Evolutionary conservation across 148 eudicot species (phyloP), one percentile per base, ranked within the genome.

Genomic region (Persicaria maculosa): DNA sequence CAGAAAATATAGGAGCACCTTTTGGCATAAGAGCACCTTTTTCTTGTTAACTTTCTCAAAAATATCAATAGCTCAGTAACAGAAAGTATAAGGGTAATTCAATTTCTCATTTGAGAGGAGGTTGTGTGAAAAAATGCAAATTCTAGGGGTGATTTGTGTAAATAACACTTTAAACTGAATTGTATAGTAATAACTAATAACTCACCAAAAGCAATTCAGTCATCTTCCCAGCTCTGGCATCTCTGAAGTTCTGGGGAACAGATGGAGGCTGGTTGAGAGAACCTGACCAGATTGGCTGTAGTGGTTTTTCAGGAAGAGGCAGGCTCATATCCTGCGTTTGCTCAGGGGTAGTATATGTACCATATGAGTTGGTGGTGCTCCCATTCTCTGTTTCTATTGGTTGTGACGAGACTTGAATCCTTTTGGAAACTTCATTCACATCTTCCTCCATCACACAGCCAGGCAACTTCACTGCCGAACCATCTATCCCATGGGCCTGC

Each of bases 141-240:
- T 31, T 31, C 1, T 31, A 31, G 40, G 40, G 40, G 40, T 31
- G 40, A 31, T 31, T 31, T 31, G 40, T 31, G 40, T 31, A 2
- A 31, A 31, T 31, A 31, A 31, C 3, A 31, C 40, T 31, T 31
- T 4, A 52, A 52, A 52, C 55, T 5, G 11, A 52, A 52, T 52
- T 14, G 55, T n/a, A 0, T 20, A 57, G 19, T 1, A 7, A 57
- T 6, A 9, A 57, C 22, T 75, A 74, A 61, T 14, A 67, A 78
- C 81, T 78, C 82, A 93, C 98, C 91, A 89, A 74, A 75, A 89
- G 81, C 72, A 94, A 85, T 79, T 88, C 96, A 47, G 93, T 92
- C 98, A 95, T 95, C 77, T 90, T 86, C 73, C 98, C 98, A 58
- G 86, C 78, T 72, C 87, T 83, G 75, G 76, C 81, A 77, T 82